Percentiles rank a stretch among this genome's conserved stretches.
Evolutionary conservation across 192 early-diverging fungal species (phyloP).

Genomic region (Backusella australiensis): DNA sequence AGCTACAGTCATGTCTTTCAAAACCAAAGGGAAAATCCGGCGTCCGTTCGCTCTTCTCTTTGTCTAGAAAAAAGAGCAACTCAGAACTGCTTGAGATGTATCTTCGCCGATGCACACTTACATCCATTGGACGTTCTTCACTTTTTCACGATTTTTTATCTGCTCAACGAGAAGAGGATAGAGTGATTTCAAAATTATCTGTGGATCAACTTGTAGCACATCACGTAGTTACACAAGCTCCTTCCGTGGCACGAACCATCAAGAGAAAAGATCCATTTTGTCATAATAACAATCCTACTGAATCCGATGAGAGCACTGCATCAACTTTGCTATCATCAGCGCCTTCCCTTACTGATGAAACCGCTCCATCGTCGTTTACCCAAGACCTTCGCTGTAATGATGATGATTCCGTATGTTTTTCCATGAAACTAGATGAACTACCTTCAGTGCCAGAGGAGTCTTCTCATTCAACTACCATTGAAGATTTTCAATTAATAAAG

Average conservation of each 20-base stretch:
- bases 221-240: background rate
- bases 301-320: slow-evolving; percentile 2
- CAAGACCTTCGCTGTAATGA: background rate
- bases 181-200: slow-evolving; percentile 37
- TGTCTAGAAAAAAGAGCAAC: slow-evolving; percentile 36
- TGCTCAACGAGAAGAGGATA: slow-evolving; percentile 48
- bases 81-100: slow-evolving; percentile 49
- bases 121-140: slow-evolving; percentile 35
- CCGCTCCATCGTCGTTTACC: background rate
- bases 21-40: background rate
- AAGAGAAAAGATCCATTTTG: background rate
- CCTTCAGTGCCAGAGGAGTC: background rate
- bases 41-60: background rate
- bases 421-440: background rate
- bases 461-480: background rate
- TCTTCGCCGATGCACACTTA: slow-evolving; percentile 41
- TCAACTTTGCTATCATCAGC: background rate
- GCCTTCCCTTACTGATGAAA: background rate
- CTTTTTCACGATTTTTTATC: slow-evolving; percentile 49
- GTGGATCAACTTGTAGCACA: slow-evolving; percentile 5
- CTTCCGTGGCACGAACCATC: background rate
- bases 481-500: slow-evolving; percentile 50
- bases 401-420: background rate
- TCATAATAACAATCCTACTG: slow-evolving; percentile 5
- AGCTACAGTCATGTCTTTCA: background rate